phyloP scores from a whole-genome alignment of 73 alveolate genomes.

The Symbiodinium pilosum region DNA sequence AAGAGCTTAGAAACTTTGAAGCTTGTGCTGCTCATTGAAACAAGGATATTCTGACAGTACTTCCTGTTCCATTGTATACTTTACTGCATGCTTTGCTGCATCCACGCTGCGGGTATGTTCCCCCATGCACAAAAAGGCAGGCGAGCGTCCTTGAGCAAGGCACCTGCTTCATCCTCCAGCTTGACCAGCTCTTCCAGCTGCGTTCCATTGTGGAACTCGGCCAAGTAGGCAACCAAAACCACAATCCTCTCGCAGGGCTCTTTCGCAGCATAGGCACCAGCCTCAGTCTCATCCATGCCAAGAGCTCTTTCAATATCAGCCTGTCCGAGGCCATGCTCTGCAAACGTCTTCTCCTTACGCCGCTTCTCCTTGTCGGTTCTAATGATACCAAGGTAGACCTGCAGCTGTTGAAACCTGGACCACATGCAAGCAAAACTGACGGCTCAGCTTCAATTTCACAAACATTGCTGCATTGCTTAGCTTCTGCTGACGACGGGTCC shows the following conservation, averaged over 20 bases:
- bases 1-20: too few species aligned
- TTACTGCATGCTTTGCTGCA: too few species aligned
- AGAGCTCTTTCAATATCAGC: neutral
- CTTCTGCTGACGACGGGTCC: neutral
- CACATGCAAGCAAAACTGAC: neutral
- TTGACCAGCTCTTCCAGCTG: constrained; percentile 22
- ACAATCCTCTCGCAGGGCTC: constrained; percentile 3
- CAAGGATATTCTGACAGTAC: too few species aligned
- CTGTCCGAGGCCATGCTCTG: constrained; percentile 24
- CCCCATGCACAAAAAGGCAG: too few species aligned
- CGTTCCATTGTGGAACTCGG: neutral
- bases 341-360: constrained; percentile 30
- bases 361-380: neutral
- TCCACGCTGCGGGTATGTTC: too few species aligned
- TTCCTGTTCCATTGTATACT: too few species aligned
- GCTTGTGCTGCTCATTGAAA: too few species aligned
- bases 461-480: neutral
- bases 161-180: neutral
- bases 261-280: neutral
- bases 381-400: constrained; percentile 27
- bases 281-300: neutral
- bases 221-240: constrained; percentile 27
- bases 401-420: constrained; percentile 44
- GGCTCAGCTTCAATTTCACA: neutral
- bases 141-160: neutral